Base-by-base conservation (phyloP, 352 stramenopile species). In the Chrysophaeum taylorii region DNA sequence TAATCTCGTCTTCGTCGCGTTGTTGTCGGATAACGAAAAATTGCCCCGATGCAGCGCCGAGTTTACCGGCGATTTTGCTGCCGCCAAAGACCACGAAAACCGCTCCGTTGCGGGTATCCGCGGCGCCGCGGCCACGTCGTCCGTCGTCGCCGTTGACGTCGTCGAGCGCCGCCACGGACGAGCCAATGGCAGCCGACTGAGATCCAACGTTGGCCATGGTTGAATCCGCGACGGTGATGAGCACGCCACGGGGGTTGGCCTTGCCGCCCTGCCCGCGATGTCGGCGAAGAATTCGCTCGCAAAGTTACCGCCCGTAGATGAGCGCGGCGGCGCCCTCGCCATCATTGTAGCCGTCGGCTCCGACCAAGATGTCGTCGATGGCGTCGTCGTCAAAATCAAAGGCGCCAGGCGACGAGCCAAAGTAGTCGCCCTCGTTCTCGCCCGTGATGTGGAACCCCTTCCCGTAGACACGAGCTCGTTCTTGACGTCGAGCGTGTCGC, bases 361-460 rank as follows among this genome's bases (percentile, higher is more conserved):
- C 57, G 27, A 66, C 9, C 12, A 66, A 1, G 57, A 66, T 45
- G 57, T 66, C 57, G 27, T 66, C 57, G 21, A 66, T 21, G 21
- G 33, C 57, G 36, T 66, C 57, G 57, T 66, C 33, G 31, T 66
- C 31, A 15, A 66, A 29, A n/a, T 66, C 57, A 25, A 66, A 66
- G 33, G 12, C 57, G 9, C 57, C 57, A 2, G 57, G 1, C 2
- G 57, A 66, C 27, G 18, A 15, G 4, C 57, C 57, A 7, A 66
- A 41, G 33, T 33, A 57, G 23, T 57, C 45, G 23, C 45, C 45
- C 23, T 57, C 23, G 12, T 57, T 57, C 45, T 57, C 5, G 5
- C 57, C 57, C 27, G 23, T 18, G 18, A 66, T 43, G 57, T 9
- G 27, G 27, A 66, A 66, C 2, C 57, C 57, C 2, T 36, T 31